Evolutionary conservation across 176 grass and related monocot species (phyloP), one percentile per base, ranked within the genome.

Genomic region (Dendrocalamus sinicus): DNA sequence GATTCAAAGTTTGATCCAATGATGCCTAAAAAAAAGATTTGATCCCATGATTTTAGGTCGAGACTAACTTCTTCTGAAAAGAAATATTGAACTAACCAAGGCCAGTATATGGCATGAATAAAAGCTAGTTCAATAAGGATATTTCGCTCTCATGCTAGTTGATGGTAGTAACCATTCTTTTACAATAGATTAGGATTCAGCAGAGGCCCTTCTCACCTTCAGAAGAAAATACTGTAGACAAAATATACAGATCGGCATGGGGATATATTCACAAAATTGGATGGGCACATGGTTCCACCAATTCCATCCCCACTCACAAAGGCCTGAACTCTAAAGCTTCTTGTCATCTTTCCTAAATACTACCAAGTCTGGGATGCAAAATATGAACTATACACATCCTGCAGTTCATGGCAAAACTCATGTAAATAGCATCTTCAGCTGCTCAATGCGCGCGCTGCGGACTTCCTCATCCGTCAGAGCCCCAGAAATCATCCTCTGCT

Each of bases 401-500:
- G 81, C 53, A 71, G 54, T 12, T 48, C 57, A 54, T 13, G 13
- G 41, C 47, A 0, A 7, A 52, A 14, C 39, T 94, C 86, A 95
- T 75, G 72, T 93, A 53, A 98, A 98, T 17, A 98, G 70, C 93
- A 98, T 95, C 91, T 98, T 95, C 54, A 93, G 93, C 52, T 95
- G 83, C 65, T 98, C 89, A 1, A 98, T 93, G n/a, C 93, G 89
- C 0, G 93, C 86, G 28, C 79, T 90, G 23, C 95, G 89, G 40
- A 98, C 91, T 85, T 98, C 95, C 32, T 93, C 87, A 14, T 95
- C 95, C 0, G 93, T 98, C 43, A 95, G 86, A 0, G 93, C 89
- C 22, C 93, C 95, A 47, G 92, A 86, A 53, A 98, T 93, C 93
- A 95, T 95, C 88, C 91, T 90, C 89, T 98, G 91, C 80, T 98